A percentile compares a stretch with the other conserved stretches of the same genome.
These are phyloP conservation scores for Aspergillus sp. DNA, from an alignment of 2,329 filamentous ascomycete genomes.

Conservation along the genomic window DNA sequence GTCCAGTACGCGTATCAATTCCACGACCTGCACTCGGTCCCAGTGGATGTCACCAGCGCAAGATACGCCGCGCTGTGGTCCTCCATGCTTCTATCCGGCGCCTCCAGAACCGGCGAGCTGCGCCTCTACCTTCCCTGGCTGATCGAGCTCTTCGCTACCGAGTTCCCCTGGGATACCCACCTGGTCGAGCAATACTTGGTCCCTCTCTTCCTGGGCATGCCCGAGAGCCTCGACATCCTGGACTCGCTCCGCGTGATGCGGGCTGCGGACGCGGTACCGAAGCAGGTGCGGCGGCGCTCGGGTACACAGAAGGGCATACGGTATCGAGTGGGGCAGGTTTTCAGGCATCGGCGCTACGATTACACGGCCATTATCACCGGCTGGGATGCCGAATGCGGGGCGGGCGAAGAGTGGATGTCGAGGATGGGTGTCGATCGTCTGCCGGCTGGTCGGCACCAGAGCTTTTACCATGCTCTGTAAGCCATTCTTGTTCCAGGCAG, in stretches of 20 bases:
- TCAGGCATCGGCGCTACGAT: constrained; percentile 68
- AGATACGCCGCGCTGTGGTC: constrained; percentile 70
- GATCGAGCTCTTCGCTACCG: constrained; percentile 53
- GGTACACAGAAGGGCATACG: constrained; percentile 40
- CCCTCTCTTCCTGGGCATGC: constrained; percentile 47
- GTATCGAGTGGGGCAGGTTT: constrained; percentile 72
- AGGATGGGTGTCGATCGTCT: constrained; percentile 55
- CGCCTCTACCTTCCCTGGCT: constrained; percentile 57
- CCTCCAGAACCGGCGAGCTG: constrained; percentile 40
- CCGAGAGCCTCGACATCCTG: constrained; percentile 46
- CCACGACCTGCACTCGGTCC: constrained; percentile 17
- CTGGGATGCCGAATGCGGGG: constrained; percentile 61
- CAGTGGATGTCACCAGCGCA: constrained; percentile 50
- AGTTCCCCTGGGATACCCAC: constrained; percentile 62
- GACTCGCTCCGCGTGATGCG: constrained; percentile 49
- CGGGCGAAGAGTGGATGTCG: constrained; percentile 53
- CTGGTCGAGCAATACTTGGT: constrained; percentile 60
- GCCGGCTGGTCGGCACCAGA: constrained; percentile 53
- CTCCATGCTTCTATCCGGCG: constrained; percentile 44
- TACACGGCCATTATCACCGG: constrained; percentile 78
- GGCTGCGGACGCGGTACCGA: constrained; percentile 47
- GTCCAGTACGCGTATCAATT: constrained; percentile 44
- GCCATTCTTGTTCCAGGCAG: constrained; percentile 33
- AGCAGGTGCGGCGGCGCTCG: constrained; percentile 33
- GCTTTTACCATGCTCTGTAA: constrained; percentile 82